Percentiles rank a stretch among this genome's conserved stretches.
These are phyloP conservation scores for Trametes elegans DNA, from an alignment of 768 basidiomycete genomes.

Conservation along the genomic window DNA sequence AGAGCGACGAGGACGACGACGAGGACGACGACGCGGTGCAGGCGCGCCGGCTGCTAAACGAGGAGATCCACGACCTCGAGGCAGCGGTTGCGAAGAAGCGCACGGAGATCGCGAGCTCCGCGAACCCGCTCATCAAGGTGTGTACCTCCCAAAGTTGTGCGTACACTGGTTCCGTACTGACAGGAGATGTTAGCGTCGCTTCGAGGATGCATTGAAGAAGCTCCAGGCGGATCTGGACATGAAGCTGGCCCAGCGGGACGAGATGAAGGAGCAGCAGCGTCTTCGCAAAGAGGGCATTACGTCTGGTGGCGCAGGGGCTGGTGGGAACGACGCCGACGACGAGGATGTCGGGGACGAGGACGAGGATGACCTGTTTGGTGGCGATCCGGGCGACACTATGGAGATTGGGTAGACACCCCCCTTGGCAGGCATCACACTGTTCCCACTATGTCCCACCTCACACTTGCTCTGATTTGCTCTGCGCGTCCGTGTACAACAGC, in stretches of 20 bases:
- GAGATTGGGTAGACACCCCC: conserved; percentile 26
- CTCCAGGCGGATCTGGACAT: conserved; percentile 82
- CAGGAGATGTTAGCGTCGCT: conserved; percentile 63
- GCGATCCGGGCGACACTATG: conserved; percentile 25
- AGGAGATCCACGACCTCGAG: conserved; percentile 88
- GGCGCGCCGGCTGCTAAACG: conserved; percentile 75
- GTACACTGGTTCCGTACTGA: background rate
- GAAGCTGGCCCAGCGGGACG: conserved; percentile 78
- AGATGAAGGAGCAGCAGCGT: conserved; percentile 72
- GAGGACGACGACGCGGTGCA: conserved; percentile 75
- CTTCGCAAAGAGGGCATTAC: conserved; percentile 66
- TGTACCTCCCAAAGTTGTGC: background rate
- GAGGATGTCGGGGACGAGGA: conserved; percentile 29
- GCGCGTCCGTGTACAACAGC: background rate
- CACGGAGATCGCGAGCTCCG: conserved; percentile 76
- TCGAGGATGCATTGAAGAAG: conserved; percentile 90
- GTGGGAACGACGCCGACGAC: conserved; percentile 39
- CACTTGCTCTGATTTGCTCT: background rate
- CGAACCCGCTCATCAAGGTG: conserved; percentile 86
- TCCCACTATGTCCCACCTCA: background rate
- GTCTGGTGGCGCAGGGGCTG: conserved; percentile 38
- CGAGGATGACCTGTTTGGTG: conserved; percentile 33
- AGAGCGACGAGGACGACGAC: conserved; percentile 71
- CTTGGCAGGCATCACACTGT: too few species aligned
- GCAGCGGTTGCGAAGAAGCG: conserved; percentile 85